Evolutionary conservation across 805 yeast genomes (phyloP).

Genomic region (Debaryomyces tyrocola): DNA sequence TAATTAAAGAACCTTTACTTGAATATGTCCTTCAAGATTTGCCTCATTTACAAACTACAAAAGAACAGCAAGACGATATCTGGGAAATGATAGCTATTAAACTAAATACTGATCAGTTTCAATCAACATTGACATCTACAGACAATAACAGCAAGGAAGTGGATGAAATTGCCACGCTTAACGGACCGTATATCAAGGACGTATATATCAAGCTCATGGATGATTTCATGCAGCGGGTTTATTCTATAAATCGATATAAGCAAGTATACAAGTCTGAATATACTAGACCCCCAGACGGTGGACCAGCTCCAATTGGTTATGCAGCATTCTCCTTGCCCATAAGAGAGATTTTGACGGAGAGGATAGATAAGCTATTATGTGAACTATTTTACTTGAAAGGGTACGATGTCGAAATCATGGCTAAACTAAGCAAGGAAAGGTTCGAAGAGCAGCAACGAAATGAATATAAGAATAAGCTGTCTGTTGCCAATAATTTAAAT

Average conservation of each 20-base stretch:
- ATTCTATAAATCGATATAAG: background rate
- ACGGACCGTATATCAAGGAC: conserved; percentile 24
- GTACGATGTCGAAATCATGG: conserved; percentile 22
- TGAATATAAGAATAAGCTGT: background rate
- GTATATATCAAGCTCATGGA: conserved; percentile 15
- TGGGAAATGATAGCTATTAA: conserved; percentile 40
- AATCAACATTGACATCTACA: conserved; percentile 7
- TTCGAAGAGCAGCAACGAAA: conserved; percentile 13
- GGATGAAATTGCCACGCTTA: conserved; percentile 25
- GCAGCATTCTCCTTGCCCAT: conserved; percentile 13
- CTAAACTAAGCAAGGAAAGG: conserved; percentile 19
- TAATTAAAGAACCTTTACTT: conserved; percentile 26
- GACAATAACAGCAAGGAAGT: conserved; percentile 4
- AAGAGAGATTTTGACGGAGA: conserved; percentile 6
- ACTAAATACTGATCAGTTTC: conserved; percentile 20
- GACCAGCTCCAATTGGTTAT: conserved; percentile 5
- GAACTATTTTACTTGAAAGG: conserved; percentile 20
- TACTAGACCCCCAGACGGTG: background rate
- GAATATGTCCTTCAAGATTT: conserved; percentile 26
- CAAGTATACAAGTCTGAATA: background rate
- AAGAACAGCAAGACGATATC: conserved; percentile 21
- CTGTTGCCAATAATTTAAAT: conserved; percentile 1
- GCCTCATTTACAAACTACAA: conserved; percentile 32
- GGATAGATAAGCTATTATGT: conserved; percentile 18
- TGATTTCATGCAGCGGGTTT: conserved; percentile 8